phyloP scores from a whole-genome alignment of 2,329 filamentous ascomycete genomes.

The Microdochium nivale region DNA sequence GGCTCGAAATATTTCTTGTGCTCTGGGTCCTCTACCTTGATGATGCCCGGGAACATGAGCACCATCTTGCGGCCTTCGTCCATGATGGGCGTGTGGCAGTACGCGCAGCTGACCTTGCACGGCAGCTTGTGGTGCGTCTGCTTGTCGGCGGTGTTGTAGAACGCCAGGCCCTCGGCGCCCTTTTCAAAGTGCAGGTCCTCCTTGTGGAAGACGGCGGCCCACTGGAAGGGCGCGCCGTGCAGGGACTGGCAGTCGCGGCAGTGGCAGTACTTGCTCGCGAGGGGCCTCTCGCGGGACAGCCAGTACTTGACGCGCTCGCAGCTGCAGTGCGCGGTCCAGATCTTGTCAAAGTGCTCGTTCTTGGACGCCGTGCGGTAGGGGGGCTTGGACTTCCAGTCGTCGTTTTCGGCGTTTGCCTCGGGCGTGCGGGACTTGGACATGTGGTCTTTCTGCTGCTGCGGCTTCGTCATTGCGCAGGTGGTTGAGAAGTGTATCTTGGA shows the following conservation, averaged over 20 bases:
- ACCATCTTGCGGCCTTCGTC: conserved; percentile 83
- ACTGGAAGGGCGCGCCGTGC: conserved; percentile 81
- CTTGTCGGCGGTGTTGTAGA: conserved; percentile 61
- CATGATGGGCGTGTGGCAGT: conserved; percentile 74
- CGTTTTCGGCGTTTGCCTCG: conserved; percentile 14
- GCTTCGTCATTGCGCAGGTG: neutral
- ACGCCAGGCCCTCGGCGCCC: conserved; percentile 55
- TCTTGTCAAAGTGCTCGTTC: conserved; percentile 15
- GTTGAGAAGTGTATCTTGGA: neutral
- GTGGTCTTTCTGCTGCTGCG: neutral
- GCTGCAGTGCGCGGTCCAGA: conserved; percentile 48
- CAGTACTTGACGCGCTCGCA: conserved; percentile 68
- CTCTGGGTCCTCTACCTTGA: conserved; percentile 49
- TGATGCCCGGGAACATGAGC: conserved; percentile 66
- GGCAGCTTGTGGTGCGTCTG: conserved; percentile 59
- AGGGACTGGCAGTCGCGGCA: conserved; percentile 72
- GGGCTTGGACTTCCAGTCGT: conserved; percentile 27
- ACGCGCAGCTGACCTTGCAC: conserved; percentile 71
- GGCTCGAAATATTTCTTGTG: conserved; percentile 57
- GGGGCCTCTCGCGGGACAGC: conserved; percentile 57
- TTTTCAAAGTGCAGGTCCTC: conserved; percentile 60
- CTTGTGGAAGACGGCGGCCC: conserved; percentile 84
- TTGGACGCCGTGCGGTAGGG: conserved; percentile 16
- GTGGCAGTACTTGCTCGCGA: conserved; percentile 75
- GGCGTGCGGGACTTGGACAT: neutral